Evolutionary conservation across 768 basidiomycete species (phyloP).

Genomic region (Boletales sp.): DNA sequence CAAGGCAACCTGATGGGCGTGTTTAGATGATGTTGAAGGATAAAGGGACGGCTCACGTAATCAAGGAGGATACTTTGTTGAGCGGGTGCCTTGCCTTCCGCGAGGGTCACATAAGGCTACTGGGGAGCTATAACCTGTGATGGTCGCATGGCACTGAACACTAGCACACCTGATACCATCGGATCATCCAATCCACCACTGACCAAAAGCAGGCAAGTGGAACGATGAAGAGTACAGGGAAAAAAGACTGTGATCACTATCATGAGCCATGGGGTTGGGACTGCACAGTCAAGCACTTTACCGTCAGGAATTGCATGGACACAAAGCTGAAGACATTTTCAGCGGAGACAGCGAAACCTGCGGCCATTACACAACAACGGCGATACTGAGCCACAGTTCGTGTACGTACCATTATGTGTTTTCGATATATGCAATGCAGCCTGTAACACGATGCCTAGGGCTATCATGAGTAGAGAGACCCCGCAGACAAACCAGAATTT

Average conservation of each 20-base stretch:
- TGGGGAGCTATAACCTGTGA: conserved; percentile 2
- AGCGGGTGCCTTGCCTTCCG: conserved; percentile 49
- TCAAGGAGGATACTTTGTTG: conserved; percentile 62
- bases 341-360: conserved; percentile 53
- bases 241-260: conserved; percentile 44
- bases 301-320: conserved; percentile 43
- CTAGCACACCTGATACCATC: conserved; percentile 53
- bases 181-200: conserved; percentile 50
- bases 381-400: neutral
- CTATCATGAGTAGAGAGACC: conserved; percentile 41
- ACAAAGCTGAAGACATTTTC: conserved; percentile 48
- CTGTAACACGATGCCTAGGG: conserved; percentile 14
- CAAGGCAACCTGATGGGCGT: conserved; percentile 35
- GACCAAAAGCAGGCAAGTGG: conserved; percentile 51
- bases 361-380: neutral
- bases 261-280: neutral
- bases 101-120: conserved; percentile 61
- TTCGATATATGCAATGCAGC: conserved; percentile 14
- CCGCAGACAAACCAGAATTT: conserved; percentile 40
- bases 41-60: conserved; percentile 43
- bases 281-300: conserved; percentile 13
- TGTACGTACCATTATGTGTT: conserved; percentile 13
- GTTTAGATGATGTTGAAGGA: conserved; percentile 1
- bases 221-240: conserved; percentile 50
- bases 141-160: neutral